Percentiles rank a stretch among this genome's conserved stretches.
These are phyloP conservation scores for Excoecaria cochinchinensis DNA, from an alignment of 345 rosid genomes.

Conservation along the genomic window DNA sequence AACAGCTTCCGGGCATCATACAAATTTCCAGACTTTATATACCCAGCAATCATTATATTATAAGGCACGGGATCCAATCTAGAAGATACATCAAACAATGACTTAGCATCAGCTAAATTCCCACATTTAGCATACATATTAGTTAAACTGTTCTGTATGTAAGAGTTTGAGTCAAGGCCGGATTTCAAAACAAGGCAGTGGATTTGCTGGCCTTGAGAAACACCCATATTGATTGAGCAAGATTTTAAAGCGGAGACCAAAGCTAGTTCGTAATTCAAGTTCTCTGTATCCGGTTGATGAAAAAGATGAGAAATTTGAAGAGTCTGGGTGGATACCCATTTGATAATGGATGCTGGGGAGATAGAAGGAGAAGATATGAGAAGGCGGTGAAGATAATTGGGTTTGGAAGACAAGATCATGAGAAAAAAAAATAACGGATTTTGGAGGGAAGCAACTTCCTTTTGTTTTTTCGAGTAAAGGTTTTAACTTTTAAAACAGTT, in stretches of 20 bases:
- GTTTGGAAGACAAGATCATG: slow-evolving; percentile 43
- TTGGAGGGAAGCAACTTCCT: background rate
- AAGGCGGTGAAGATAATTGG: slow-evolving; percentile 20
- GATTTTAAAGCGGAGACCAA: slow-evolving; percentile 60
- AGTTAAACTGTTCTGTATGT: slow-evolving; percentile 62
- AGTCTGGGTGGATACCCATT: slow-evolving; percentile 38
- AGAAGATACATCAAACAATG: slow-evolving; percentile 35
- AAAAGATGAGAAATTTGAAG: background rate
- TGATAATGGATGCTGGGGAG: slow-evolving; percentile 13
- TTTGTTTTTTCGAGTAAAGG: background rate
- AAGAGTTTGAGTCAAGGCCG: slow-evolving; percentile 60
- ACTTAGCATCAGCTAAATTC: slow-evolving; percentile 48
- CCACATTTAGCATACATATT: slow-evolving; percentile 74
- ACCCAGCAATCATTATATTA: slow-evolving; percentile 68
- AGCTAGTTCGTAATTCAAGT: slow-evolving; percentile 31
- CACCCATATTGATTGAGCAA: slow-evolving; percentile 39
- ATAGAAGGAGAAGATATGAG: slow-evolving; percentile 8
- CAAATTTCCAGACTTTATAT: slow-evolving; percentile 42
- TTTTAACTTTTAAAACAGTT: no score
- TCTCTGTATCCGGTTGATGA: background rate
- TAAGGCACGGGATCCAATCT: slow-evolving; percentile 51
- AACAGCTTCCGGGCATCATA: slow-evolving; percentile 57
- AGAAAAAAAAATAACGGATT: background rate
- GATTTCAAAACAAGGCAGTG: slow-evolving; percentile 54
- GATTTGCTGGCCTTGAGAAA: slow-evolving; percentile 45